Conservation (phyloP, 2,329 filamentous ascomycete genomes). For the Hypomyces perniciosus region DNA sequence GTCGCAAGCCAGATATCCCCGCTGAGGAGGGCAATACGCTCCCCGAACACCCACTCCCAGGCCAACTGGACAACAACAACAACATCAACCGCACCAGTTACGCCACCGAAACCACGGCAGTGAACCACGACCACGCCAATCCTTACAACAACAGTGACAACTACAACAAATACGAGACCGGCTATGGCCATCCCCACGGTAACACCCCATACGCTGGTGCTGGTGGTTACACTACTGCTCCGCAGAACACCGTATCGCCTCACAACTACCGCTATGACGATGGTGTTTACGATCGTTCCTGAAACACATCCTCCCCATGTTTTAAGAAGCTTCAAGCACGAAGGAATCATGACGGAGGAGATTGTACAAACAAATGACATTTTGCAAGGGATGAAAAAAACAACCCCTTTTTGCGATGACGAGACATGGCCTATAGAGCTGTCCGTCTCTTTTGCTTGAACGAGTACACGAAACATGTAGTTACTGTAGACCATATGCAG, state of each 20-base stretch:
- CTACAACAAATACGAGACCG: constrained; percentile 23
- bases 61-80: constrained; percentile 28
- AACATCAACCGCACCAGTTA: constrained; percentile 34
- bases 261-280: constrained; percentile 31
- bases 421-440: not conserved
- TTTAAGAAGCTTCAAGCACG: no score
- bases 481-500: not conserved
- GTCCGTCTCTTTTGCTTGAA: not conserved
- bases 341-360: no score
- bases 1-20: constrained; percentile 17
- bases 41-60: constrained; percentile 35
- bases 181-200: constrained; percentile 16
- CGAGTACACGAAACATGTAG: not conserved
- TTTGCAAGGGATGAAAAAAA: not conserved
- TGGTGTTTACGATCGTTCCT: constrained; percentile 30
- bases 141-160: constrained; percentile 24
- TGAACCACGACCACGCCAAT: constrained; percentile 22
- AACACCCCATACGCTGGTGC: constrained; percentile 4
- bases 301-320: not conserved
- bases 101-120: constrained; percentile 32
- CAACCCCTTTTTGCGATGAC: not conserved
- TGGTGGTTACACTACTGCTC: constrained; percentile 2
- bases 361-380: no score
- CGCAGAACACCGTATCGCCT: constrained; percentile 12
- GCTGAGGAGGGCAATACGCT: constrained; percentile 27